Evolutionary conservation across 2,329 filamentous ascomycete species (phyloP).

Genomic region (Claviceps cyperi): DNA sequence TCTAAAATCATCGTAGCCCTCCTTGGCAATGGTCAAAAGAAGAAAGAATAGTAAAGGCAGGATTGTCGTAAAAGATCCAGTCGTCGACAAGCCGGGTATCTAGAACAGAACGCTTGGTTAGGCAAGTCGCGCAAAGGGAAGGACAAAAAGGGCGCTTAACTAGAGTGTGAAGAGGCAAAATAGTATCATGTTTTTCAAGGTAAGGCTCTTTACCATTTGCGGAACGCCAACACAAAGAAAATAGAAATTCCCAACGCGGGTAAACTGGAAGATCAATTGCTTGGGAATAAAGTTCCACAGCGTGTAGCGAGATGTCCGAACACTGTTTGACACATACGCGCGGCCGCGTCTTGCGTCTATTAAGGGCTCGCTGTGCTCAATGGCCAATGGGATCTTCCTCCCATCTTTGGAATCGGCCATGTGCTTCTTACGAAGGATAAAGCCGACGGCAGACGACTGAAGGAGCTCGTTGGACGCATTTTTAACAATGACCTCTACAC

Average conservation of each 20-base stretch:
- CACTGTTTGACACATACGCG: constrained; percentile 43
- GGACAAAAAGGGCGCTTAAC: neutral
- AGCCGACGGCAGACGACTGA: constrained; percentile 26
- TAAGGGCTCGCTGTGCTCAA: constrained; percentile 25
- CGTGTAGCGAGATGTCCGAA: constrained; percentile 73
- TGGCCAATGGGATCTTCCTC: constrained; percentile 28
- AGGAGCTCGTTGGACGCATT: constrained; percentile 15
- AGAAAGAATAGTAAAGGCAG: constrained; percentile 65
- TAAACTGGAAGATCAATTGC: constrained; percentile 74
- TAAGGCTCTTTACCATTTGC: constrained; percentile 40
- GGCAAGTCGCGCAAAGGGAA: neutral
- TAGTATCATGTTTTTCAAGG: neutral
- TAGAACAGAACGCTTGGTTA: constrained; percentile 4
- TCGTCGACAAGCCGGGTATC: constrained; percentile 60
- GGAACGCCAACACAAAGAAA: constrained; percentile 74
- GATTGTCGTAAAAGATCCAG: constrained; percentile 61
- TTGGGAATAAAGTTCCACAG: constrained; percentile 74
- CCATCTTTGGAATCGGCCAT: constrained; percentile 62
- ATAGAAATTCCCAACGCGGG: constrained; percentile 75
- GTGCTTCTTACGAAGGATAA: constrained; percentile 49
- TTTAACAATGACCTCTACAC: constrained; percentile 7
- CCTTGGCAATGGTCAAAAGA: constrained; percentile 65
- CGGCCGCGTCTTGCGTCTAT: constrained; percentile 35
- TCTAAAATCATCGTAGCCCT: constrained; percentile 75
- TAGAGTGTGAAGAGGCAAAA: neutral